These are phyloP conservation scores for Meira nashicola DNA, from an alignment of 1,284 basidiomycete genomes.

Conservation along the genomic window DNA sequence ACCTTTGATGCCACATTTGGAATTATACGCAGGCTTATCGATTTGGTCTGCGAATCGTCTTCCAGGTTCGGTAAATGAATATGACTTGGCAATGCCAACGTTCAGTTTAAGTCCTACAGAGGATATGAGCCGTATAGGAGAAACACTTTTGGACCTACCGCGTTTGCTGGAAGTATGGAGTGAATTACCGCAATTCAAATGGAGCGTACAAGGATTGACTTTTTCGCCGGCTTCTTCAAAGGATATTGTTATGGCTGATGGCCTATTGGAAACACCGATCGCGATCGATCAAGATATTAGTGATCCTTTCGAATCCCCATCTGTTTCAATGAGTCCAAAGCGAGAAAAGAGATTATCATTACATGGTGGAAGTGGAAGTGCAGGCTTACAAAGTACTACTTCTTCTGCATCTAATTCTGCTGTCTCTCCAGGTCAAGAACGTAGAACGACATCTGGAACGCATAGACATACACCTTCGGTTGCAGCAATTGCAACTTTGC, in stretches of 20 bases:
- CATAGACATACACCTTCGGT: constrained; percentile 53
- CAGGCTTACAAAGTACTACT: too few species aligned
- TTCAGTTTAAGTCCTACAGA: constrained; percentile 90
- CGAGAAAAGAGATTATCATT: constrained; percentile 35
- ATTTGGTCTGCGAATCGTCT: constrained; percentile 61
- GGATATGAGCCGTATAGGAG: constrained; percentile 78
- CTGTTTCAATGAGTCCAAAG: neutral
- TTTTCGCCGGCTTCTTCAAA: too few species aligned
- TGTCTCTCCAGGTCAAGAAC: constrained; percentile 23
- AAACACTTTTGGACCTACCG: constrained; percentile 86
- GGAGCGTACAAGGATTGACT: constrained; percentile 77
- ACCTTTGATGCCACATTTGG: constrained; percentile 73
- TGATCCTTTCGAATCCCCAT: neutral
- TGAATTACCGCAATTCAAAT: constrained; percentile 81
- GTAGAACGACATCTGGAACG: neutral
- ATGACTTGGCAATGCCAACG: constrained; percentile 76
- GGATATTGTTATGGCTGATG: constrained; percentile 54
- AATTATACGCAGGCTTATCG: constrained; percentile 65
- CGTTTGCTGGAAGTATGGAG: constrained; percentile 90
- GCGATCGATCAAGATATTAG: constrained; percentile 16
- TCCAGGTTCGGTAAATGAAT: constrained; percentile 47
- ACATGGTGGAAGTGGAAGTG: constrained; percentile 10
- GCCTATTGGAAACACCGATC: constrained; percentile 48
- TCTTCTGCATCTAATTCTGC: neutral
- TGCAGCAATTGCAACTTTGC: constrained; percentile 19